Percentiles rank a stretch among this genome's conserved stretches.
phyloP scores from a whole-genome alignment of 495 filamentous ascomycete genomes.

The Trichoderma reesei region DNA sequence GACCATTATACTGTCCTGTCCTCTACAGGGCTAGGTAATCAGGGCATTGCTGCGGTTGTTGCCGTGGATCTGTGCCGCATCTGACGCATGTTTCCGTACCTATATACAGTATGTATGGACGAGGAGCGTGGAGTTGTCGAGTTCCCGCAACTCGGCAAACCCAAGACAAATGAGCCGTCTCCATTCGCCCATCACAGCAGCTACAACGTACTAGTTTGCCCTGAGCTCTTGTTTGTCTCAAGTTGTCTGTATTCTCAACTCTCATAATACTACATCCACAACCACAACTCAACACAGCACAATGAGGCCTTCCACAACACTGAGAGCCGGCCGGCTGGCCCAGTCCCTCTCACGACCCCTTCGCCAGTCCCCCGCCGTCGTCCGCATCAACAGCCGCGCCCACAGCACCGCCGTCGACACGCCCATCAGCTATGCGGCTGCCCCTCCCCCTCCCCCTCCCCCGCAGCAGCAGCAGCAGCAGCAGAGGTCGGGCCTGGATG shows the following conservation, averaged over 20 bases:
- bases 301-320: neutral
- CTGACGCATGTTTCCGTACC: neutral
- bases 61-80: neutral
- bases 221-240: neutral
- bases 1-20: too few species aligned
- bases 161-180: neutral
- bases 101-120: neutral
- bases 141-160: neutral
- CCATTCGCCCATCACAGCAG: neutral
- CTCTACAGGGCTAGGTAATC: too few species aligned
- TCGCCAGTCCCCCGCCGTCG: neutral
- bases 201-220: neutral
- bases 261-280: neutral
- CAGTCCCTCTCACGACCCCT: neutral
- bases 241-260: neutral
- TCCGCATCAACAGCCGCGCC: neutral
- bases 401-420: conserved; percentile 1
- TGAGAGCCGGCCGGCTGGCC: neutral
- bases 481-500: conserved; percentile 4
- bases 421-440: neutral
- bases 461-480: neutral
- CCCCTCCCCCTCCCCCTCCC: neutral
- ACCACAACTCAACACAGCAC: neutral
- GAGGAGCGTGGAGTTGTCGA: neutral
- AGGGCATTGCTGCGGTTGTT: too few species aligned